These are phyloP conservation scores for Diutina mesorugosa DNA, from an alignment of 1,139 yeast genomes.

Conservation along the genomic window DNA sequence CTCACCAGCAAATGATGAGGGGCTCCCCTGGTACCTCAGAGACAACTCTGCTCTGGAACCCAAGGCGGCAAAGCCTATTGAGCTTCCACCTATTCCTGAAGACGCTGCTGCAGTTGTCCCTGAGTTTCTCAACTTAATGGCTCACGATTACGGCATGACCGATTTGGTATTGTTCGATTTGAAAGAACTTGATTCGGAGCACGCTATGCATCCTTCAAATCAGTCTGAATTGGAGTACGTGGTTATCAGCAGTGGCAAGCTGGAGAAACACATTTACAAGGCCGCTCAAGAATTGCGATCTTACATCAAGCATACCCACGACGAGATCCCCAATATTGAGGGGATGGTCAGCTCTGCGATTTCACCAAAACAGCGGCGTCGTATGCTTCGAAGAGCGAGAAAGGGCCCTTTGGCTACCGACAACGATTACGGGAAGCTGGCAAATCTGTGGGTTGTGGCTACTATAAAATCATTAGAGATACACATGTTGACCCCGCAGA, in stretches of 20 bases:
- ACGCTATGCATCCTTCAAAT: conserved; percentile 10
- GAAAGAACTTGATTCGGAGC: conserved; percentile 25
- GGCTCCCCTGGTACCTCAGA: conserved; percentile 1
- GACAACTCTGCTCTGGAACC: neutral
- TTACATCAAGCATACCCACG: conserved; percentile 20
- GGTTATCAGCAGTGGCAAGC: conserved; percentile 66
- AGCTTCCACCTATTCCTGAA: conserved; percentile 39
- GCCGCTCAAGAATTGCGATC: conserved; percentile 48
- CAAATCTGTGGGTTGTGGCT: conserved; percentile 74
- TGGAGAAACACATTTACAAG: conserved; percentile 61
- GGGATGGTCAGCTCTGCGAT: conserved; percentile 58
- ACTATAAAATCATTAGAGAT: conserved; percentile 58
- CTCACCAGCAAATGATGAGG: neutral
- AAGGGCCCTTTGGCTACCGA: conserved; percentile 43
- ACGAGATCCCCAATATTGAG: conserved; percentile 42
- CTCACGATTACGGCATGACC: conserved; percentile 50
- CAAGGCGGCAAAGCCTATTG: conserved; percentile 11
- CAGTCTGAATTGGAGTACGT: conserved; percentile 32
- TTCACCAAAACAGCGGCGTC: conserved; percentile 44
- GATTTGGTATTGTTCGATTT: conserved; percentile 49
- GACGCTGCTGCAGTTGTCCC: conserved; percentile 39
- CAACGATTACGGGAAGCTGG: conserved; percentile 39
- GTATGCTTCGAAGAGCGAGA: conserved; percentile 47
- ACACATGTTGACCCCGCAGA: conserved; percentile 59
- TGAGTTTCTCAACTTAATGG: conserved; percentile 33